phyloP scores from a whole-genome alignment of 2,329 filamentous ascomycete genomes.

The Paracorniculantispora psalliotae region DNA sequence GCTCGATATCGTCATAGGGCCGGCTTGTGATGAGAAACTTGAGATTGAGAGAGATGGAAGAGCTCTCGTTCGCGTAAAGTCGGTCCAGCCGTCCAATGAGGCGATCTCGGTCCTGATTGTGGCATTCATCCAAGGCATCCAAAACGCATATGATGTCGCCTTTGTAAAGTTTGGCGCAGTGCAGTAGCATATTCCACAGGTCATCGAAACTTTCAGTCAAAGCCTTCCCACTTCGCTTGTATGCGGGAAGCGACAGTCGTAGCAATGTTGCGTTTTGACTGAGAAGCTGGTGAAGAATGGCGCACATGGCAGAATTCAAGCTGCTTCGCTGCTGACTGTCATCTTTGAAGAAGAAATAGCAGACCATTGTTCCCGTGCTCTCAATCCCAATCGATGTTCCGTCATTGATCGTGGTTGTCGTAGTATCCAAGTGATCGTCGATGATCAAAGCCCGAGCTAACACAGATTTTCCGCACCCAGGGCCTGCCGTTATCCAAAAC shows the following conservation, averaged over 20 bases:
- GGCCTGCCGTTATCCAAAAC: slow-evolving; percentile 25
- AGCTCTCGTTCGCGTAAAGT: neutral
- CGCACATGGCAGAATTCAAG: slow-evolving; percentile 26
- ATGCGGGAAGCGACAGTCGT: neutral
- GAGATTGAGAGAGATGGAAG: neutral
- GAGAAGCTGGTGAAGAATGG: slow-evolving; percentile 34
- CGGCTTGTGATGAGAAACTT: slow-evolving; percentile 5
- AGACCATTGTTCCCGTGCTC: slow-evolving; percentile 19
- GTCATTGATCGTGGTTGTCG: too few species aligned
- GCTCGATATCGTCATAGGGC: slow-evolving; percentile 1
- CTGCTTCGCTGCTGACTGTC: slow-evolving; percentile 27
- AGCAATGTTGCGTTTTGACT: neutral
- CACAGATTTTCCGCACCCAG: slow-evolving; percentile 37
- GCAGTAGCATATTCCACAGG: neutral
- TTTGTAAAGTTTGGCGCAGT: neutral
- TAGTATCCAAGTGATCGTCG: slow-evolving; percentile 18
- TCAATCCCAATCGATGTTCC: neutral
- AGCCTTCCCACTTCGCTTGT: neutral
- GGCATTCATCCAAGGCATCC: slow-evolving; percentile 3
- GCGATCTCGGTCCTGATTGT: neutral
- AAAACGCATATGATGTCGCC: slow-evolving; percentile 2
- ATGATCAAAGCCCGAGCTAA: slow-evolving; percentile 31
- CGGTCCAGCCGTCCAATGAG: neutral
- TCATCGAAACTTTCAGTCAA: neutral
- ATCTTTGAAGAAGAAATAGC: slow-evolving; percentile 37